Conservation (phyloP, 225 moss, liverwort and hornwort genomes). For the Lunularia cruciata region DNA sequence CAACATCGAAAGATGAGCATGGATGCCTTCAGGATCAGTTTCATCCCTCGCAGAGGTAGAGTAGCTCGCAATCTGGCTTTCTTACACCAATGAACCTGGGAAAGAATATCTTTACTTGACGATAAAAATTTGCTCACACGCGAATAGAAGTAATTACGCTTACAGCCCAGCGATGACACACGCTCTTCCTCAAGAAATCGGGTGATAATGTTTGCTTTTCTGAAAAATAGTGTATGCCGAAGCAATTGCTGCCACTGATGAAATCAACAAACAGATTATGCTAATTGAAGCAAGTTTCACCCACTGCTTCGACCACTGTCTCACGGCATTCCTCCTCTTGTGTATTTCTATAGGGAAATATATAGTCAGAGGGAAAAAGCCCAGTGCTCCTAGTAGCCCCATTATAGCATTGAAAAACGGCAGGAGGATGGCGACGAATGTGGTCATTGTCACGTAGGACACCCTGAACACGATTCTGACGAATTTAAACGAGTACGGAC, state of each 20-base stretch:
- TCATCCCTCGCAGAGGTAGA: no score
- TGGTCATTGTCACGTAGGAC: slow-evolving; percentile 48
- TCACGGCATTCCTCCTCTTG: slow-evolving; percentile 45
- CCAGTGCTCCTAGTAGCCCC: slow-evolving; percentile 67
- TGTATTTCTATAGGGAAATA: slow-evolving; percentile 71
- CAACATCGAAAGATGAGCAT: no score
- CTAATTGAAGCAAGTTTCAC: slow-evolving; percentile 46
- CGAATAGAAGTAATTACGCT: no score
- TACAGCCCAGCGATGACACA: no score
- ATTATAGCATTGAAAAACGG: slow-evolving; percentile 76
- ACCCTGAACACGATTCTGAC: slow-evolving; percentile 57
- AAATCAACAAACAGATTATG: slow-evolving; percentile 47
- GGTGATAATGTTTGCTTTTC: slow-evolving; percentile 44
- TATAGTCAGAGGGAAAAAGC: slow-evolving; percentile 75
- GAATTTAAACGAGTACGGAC: slow-evolving; percentile 45
- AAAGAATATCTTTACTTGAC: no score
- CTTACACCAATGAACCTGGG: no score
- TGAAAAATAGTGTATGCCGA: slow-evolving; percentile 48
- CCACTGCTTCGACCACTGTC: slow-evolving; percentile 45
- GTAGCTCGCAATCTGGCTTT: no score
- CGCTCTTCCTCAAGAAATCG: slow-evolving; percentile 45
- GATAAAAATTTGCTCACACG: no score
- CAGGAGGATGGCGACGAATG: slow-evolving; percentile 56
- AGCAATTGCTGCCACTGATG: slow-evolving; percentile 53
- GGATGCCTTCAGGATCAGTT: no score